Evolutionary conservation across 345 rosid species (phyloP).

Genomic region (Populus tremula): DNA sequence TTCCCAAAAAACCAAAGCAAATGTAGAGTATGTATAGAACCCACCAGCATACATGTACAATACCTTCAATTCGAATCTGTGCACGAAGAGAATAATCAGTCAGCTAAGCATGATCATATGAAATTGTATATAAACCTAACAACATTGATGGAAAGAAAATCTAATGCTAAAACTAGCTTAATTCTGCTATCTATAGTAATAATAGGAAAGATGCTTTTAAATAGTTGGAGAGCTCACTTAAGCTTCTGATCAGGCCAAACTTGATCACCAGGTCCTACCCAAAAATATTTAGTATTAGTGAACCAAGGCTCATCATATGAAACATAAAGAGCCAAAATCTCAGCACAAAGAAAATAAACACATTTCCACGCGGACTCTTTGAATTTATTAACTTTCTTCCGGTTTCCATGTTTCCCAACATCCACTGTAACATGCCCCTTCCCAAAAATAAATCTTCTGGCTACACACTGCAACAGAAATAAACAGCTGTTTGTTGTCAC

Average conservation of each 20-base stretch:
- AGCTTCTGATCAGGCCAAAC: slow-evolving; percentile 88
- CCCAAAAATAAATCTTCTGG: slow-evolving; percentile 53
- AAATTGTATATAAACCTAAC: not conserved
- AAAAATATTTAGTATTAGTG: slow-evolving; percentile 64
- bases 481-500: not conserved
- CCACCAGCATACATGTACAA: slow-evolving; percentile 74
- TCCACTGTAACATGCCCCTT: slow-evolving; percentile 29
- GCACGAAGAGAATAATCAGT: slow-evolving; percentile 16
- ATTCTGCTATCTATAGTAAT: not conserved
- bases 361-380: slow-evolving; percentile 99
- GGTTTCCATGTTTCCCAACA: slow-evolving; percentile 32
- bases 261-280: slow-evolving; percentile 95
- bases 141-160: not conserved
- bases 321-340: slow-evolving; percentile 66
- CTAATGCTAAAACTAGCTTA: not conserved
- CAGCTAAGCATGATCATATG: slow-evolving; percentile 1
- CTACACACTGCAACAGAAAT: slow-evolving; percentile 53
- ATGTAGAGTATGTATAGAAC: slow-evolving; percentile 70
- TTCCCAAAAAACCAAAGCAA: slow-evolving; percentile 86
- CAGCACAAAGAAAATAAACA: slow-evolving; percentile 79
- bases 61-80: slow-evolving; percentile 66
- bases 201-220: not conserved
- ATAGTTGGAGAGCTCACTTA: slow-evolving; percentile 38
- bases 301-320: slow-evolving; percentile 90
- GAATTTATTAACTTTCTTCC: slow-evolving; percentile 65